Evolutionary conservation across 352 stramenopile species (phyloP).

Genomic region (Phytophthora pisi): DNA sequence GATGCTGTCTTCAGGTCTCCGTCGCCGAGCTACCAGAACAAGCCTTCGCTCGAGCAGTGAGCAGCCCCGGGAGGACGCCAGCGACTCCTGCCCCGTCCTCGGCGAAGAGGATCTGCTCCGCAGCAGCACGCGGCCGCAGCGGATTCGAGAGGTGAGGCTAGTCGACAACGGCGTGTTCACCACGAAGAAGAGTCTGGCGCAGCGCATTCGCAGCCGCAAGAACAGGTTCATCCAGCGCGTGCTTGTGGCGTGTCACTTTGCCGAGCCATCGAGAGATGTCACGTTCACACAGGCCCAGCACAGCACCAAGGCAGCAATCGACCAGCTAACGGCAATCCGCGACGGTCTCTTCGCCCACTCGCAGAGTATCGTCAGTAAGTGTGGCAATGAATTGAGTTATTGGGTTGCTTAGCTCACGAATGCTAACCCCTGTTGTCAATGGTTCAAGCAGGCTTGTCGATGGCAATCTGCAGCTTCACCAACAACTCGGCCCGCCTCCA

Average conservation of each 20-base stretch:
- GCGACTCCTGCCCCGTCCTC: constrained; percentile 33
- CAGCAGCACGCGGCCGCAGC: constrained; percentile 4
- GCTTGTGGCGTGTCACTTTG: constrained; percentile 55
- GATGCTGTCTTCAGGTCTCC: constrained; percentile 22
- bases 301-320: constrained; percentile 47
- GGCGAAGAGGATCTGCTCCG: constrained; percentile 16
- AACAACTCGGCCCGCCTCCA: constrained; percentile 27
- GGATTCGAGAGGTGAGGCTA: constrained; percentile 29
- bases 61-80: background rate
- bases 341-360: constrained; percentile 50
- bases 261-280: constrained; percentile 56
- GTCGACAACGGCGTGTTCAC: constrained; percentile 32
- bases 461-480: constrained; percentile 35
- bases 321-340: constrained; percentile 49
- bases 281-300: constrained; percentile 54
- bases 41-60: constrained; percentile 8
- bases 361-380: constrained; percentile 58
- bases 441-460: constrained; percentile 33
- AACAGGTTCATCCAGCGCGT: constrained; percentile 73
- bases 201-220: constrained; percentile 53
- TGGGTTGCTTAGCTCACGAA: background rate
- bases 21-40: constrained; percentile 5
- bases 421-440: background rate
- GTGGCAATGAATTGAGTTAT: background rate
- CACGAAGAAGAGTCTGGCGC: constrained; percentile 21